phyloP scores from a whole-genome alignment of 2,329 filamentous ascomycete genomes.

The Fusarium miscanthi region DNA sequence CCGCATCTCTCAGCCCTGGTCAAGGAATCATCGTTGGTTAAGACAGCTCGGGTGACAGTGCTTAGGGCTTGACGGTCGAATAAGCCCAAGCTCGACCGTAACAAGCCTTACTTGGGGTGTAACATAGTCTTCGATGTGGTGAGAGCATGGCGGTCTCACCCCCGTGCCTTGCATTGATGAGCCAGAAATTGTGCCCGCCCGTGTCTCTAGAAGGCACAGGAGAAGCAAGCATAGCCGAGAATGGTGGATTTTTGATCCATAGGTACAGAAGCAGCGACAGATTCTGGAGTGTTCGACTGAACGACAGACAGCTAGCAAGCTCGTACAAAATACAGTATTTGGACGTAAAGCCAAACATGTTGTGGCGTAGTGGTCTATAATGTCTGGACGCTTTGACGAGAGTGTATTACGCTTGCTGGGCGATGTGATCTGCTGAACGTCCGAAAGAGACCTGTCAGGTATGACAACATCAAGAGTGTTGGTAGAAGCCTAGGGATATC shows the following conservation, averaged over 20 bases:
- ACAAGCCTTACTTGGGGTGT: conserved; percentile 16
- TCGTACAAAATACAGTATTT: conserved; percentile 36
- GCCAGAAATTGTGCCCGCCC: conserved; percentile 18
- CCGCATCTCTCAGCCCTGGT: conserved; percentile 23
- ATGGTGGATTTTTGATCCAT: conserved; percentile 27
- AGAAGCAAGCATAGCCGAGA: conserved; percentile 44
- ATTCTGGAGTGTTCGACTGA: conserved; percentile 17
- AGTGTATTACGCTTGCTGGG: conserved; percentile 15
- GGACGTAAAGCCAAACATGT: conserved; percentile 25
- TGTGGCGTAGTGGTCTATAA: conserved; percentile 23
- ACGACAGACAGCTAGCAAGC: conserved; percentile 12
- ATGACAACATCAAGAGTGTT: conserved; percentile 25
- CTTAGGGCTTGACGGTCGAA: conserved; percentile 5
- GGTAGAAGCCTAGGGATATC: conserved; percentile 24
- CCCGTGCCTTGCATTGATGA: conserved; percentile 36
- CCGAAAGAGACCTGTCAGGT: conserved; percentile 37
- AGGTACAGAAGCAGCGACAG: conserved; percentile 21
- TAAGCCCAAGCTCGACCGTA: conserved; percentile 12
- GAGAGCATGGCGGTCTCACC: conserved; percentile 39
- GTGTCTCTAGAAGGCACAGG: conserved; percentile 27
- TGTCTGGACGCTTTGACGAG: conserved; percentile 40
- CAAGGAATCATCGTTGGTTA: conserved; percentile 13
- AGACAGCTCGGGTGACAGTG: conserved; percentile 17
- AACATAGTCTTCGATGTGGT: conserved; percentile 34
- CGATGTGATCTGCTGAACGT: conserved; percentile 27